Base-by-base conservation (phyloP, 2,329 filamentous ascomycete genomes). In the Colletotrichum tamarilloi region DNA sequence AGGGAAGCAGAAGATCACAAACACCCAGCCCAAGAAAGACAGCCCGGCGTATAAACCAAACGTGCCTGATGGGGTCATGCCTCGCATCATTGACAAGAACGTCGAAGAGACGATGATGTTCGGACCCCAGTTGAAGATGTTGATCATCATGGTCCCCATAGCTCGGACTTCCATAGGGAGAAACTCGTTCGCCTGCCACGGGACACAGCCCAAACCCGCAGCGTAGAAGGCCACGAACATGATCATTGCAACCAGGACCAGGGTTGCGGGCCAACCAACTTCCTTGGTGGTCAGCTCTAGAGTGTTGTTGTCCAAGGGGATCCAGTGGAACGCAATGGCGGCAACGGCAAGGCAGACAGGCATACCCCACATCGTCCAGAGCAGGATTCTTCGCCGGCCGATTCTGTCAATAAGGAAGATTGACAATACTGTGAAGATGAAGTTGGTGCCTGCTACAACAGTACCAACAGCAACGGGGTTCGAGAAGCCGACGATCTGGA, bases 1-100 rank as follows among this genome's bases (percentile, higher is more conserved):
- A 1, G 88, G 87, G 76, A 87, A 89, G 75, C 81, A 87, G 79
- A 87, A 85, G 67, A 85, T 82, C 26, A 88, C 82, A 68, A 85
- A 81, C 5, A 87, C 69, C 77, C 83, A 87, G 19, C 87, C 86
- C 30, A 85, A 75, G 68, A 85, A 82, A 75, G 86, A 88, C 30
- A 89, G 84, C 0, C 80, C 85, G 1, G 86, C 84, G 68, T 88
- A 89, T 77, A 89, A 88, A 1, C 86, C 86, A 73, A 88, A 89
- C 0, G 87, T 84, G 0, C 87, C 87, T 2, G 81, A 84, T 0
- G 86, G 86, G 0, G 87, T 88, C 73, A 84, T 85, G 12, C 78
- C 79, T 68, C 88, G 82, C 84, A 88, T 88, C 49, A 84, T 85
- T 2, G 83, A 82, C 11, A 88, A 77, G 77, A 88, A 88, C 0